Evolutionary conservation across 1,139 yeast genomes (phyloP).

Genomic region (Arxiozyma slooffiae): DNA sequence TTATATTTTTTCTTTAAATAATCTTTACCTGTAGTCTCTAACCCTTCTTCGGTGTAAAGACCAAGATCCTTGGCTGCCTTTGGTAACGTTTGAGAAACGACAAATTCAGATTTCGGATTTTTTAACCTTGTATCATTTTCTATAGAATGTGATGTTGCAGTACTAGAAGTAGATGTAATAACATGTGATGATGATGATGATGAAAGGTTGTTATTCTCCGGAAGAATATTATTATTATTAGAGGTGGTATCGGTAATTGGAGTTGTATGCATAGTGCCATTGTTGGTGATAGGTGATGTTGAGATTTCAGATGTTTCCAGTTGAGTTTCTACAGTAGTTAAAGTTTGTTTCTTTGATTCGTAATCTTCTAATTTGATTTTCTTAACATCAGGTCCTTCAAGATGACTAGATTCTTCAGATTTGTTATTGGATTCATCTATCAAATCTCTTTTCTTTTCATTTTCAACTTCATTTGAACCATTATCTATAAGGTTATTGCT

Average conservation of each 20-base stretch:
- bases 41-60: conserved; percentile 50
- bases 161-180: conserved; percentile 7
- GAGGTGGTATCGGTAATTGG: not conserved
- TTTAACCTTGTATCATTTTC: conserved; percentile 54
- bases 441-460: conserved; percentile 1
- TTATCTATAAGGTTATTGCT: not conserved
- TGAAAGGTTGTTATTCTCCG: not conserved
- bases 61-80: conserved; percentile 59
- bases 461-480: not conserved
- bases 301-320: no score
- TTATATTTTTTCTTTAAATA: conserved; percentile 69
- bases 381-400: conserved; percentile 9
- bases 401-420: not conserved
- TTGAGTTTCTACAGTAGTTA: not conserved
- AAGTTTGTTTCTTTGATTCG: conserved; percentile 10
- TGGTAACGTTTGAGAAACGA: conserved; percentile 61
- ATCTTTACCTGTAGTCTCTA: conserved; percentile 55
- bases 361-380: conserved; percentile 7
- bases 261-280: not conserved
- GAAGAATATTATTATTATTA: not conserved
- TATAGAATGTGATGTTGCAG: conserved; percentile 14
- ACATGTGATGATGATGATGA: not conserved
- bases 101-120: conserved; percentile 74
- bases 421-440: not conserved
- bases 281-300: not conserved